These are phyloP conservation scores for Cardamine occulta DNA, from an alignment of 345 rosid species.

Conservation along the genomic window DNA sequence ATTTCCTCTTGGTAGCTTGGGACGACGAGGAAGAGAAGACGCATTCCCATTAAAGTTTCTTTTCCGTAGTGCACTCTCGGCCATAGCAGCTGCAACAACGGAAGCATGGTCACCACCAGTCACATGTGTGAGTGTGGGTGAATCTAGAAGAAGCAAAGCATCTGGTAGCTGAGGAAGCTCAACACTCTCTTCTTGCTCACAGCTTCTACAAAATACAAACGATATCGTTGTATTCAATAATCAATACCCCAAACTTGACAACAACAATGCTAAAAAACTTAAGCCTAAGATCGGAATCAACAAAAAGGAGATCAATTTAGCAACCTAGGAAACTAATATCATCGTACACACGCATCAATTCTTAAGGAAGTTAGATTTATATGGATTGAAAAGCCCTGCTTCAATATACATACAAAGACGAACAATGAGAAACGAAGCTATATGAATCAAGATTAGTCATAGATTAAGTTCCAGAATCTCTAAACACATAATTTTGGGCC, in stretches of 20 bases:
- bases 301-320: conserved; percentile 9
- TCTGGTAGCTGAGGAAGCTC: conserved; percentile 70
- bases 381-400: background rate
- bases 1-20: conserved; percentile 67
- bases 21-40: conserved; percentile 49
- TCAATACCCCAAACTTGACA: background rate
- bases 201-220: conserved; percentile 42
- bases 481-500: background rate
- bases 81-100: conserved; percentile 76
- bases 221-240: background rate
- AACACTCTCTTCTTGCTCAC: conserved; percentile 37
- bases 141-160: conserved; percentile 74
- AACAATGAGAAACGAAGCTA: conserved; percentile 13
- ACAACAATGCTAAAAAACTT: background rate
- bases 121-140: conserved; percentile 43
- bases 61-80: conserved; percentile 67
- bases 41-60: conserved; percentile 54
- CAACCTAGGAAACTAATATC: conserved; percentile 4
- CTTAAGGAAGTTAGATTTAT: background rate
- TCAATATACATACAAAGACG: conserved; percentile 8
- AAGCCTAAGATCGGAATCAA: background rate
- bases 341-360: background rate
- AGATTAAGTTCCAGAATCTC: conserved; percentile 18
- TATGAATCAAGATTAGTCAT: conserved; percentile 2
- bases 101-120: conserved; percentile 64